phyloP scores from a whole-genome alignment of 2,329 filamentous ascomycete genomes.

The Dactylellina haptotyla region DNA sequence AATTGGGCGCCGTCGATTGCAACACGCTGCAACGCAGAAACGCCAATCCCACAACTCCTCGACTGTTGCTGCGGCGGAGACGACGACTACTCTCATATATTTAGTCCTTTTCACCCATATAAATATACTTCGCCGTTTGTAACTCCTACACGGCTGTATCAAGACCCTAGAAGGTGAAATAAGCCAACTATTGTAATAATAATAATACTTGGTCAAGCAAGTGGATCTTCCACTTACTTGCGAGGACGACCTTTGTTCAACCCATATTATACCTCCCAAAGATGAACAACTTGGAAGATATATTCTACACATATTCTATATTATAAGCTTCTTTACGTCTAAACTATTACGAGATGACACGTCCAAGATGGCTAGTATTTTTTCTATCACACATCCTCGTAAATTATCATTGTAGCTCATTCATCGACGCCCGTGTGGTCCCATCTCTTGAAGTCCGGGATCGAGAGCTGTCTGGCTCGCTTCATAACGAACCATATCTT shows the following conservation, averaged over 20 bases:
- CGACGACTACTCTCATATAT: background rate
- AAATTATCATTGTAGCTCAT: background rate
- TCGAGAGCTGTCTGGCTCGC: too few species aligned
- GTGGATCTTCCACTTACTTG: too few species aligned
- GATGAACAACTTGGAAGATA: too few species aligned
- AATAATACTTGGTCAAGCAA: background rate
- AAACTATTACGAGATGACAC: background rate
- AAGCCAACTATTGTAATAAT: background rate
- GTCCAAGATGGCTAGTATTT: background rate
- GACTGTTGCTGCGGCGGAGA: background rate
- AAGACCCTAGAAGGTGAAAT: too few species aligned
- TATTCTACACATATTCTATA: too few species aligned
- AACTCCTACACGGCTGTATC: too few species aligned
- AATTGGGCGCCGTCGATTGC: background rate
- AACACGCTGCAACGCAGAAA: constrained; percentile 17
- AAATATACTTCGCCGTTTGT: too few species aligned
- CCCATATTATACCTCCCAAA: too few species aligned
- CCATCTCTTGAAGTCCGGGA: background rate
- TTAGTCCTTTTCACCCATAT: too few species aligned
- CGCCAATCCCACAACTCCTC: background rate
- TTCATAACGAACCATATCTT: background rate
- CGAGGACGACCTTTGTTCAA: too few species aligned
- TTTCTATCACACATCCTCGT: background rate
- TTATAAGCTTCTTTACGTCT: too few species aligned
- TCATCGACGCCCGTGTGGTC: background rate